Conservation (phyloP, 2,329 filamentous ascomycete species). For the Elsinoe fawcettii region DNA sequence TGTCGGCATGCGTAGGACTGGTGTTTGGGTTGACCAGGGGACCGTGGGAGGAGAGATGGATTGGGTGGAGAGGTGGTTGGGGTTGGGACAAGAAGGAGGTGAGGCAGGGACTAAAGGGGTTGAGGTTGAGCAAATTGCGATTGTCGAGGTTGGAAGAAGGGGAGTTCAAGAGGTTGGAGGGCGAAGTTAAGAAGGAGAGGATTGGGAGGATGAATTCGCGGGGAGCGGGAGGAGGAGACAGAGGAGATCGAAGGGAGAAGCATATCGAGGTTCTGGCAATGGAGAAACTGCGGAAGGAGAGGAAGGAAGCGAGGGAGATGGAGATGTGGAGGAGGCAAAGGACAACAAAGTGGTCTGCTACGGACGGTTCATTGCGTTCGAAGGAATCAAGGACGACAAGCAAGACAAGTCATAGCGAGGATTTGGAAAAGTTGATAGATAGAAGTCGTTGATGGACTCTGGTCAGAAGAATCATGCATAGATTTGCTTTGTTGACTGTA, state of each 20-base stretch:
- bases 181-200: slow-evolving; percentile 26
- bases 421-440: background rate
- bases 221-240: slow-evolving; percentile 20
- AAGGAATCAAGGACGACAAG: background rate
- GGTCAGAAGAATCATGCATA: background rate
- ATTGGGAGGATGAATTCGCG: background rate
- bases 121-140: slow-evolving; percentile 34
- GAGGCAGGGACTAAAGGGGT: background rate
- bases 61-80: slow-evolving; percentile 56
- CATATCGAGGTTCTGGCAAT: slow-evolving; percentile 22
- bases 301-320: slow-evolving; percentile 28
- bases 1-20: slow-evolving; percentile 36
- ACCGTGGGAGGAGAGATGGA: slow-evolving; percentile 50
- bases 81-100: slow-evolving; percentile 28
- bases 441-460: background rate
- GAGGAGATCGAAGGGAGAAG: slow-evolving; percentile 19
- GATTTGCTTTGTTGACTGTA: background rate
- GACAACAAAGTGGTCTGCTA: slow-evolving; percentile 12
- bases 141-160: background rate
- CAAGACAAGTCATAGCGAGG: background rate
- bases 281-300: slow-evolving; percentile 22
- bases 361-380: background rate
- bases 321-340: slow-evolving; percentile 9
- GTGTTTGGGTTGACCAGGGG: slow-evolving; percentile 36
- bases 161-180: background rate